Evolutionary conservation across 345 rosid genomes (phyloP), one percentile per base, ranked within the genome.

Genomic region (Chamaenerion angustifolium): DNA sequence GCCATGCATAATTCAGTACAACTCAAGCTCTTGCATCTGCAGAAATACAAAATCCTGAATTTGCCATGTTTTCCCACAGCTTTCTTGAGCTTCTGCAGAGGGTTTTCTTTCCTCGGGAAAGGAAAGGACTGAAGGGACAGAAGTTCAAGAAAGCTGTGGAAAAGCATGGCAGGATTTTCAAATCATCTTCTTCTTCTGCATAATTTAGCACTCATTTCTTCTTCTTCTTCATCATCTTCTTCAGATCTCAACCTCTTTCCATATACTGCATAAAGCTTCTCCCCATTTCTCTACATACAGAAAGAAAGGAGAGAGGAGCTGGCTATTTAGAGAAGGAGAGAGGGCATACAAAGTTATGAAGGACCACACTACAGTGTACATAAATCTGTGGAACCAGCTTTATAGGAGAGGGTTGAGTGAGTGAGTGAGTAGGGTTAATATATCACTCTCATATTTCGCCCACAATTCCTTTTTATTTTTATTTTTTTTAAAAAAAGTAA

Each of bases 121-220:
- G 37, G 8, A 8, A 7, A 2, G 37, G 13, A 13, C n/a, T 37
- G 40, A 35, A 8, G 13, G 10, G 21, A 12, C 49, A 60, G 73
- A 64, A 82, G 89, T 82, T 82, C 89, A 82, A 82, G 89, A 82
- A 82, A 82, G 89, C 89, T 78, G 89, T 82, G 89, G 89, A 82
- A 82, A 65, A 82, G 77, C 85, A 78, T 78, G 89, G 60, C 79
- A 68, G 79, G 79, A 75, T 68, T 64, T 62, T 19, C 21, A 4
- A 43, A 3, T 18, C 31, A 21, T 12, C 55, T 42, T 25, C 16
- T 48, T 12, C 43, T 37, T 37, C 49, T 12, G 37, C 37, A 31
- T 57, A 69, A 72, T 75, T 73, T 67, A 74, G 59, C 64, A 42
- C 37, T 52, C 6, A 16, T 43, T 18, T 41, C 10, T 31, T 31